phyloP scores from a whole-genome alignment of 169 alveolate species.

The Theileria parva region DNA sequence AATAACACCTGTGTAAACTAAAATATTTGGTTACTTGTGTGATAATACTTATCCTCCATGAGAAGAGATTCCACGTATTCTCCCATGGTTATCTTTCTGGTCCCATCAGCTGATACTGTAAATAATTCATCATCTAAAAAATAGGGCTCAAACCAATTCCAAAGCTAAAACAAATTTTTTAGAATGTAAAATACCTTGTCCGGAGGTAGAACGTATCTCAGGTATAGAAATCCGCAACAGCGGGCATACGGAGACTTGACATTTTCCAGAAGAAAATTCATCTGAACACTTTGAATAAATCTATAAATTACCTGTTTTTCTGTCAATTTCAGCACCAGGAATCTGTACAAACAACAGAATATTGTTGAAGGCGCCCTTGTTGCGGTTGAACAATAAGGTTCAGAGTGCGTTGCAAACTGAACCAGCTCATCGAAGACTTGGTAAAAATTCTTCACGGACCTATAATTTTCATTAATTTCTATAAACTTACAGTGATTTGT shows the following conservation, averaged over 20 bases:
- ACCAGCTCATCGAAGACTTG: conserved; percentile 71
- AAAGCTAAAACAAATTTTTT: conserved; percentile 52
- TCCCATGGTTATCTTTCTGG: conserved; percentile 68
- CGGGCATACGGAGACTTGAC: conserved; percentile 60
- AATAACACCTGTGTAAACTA: not conserved
- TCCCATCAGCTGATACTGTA: conserved; percentile 56
- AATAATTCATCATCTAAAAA: conserved; percentile 72
- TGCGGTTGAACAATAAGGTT: conserved; percentile 76
- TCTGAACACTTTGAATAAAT: not conserved
- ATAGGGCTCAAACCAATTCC: conserved; percentile 79
- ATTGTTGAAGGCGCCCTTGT: conserved; percentile 77
- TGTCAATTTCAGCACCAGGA: conserved; percentile 70
- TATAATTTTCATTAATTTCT: not conserved
- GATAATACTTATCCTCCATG: conserved; percentile 73
- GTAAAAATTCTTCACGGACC: conserved; percentile 59
- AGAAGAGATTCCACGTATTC: conserved; percentile 67
- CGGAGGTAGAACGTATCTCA: conserved; percentile 55
- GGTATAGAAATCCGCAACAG: conserved; percentile 65
- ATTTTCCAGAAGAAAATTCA: conserved; percentile 41
- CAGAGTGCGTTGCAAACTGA: conserved; percentile 76
- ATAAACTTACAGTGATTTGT: conserved; percentile 64
- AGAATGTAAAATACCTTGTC: conserved; percentile 40
- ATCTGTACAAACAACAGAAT: conserved; percentile 75
- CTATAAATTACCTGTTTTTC: conserved; percentile 68
- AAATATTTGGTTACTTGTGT: conserved; percentile 60